phyloP scores from a whole-genome alignment of 2,329 filamentous ascomycete genomes.

The Stylonectria norvegica region DNA sequence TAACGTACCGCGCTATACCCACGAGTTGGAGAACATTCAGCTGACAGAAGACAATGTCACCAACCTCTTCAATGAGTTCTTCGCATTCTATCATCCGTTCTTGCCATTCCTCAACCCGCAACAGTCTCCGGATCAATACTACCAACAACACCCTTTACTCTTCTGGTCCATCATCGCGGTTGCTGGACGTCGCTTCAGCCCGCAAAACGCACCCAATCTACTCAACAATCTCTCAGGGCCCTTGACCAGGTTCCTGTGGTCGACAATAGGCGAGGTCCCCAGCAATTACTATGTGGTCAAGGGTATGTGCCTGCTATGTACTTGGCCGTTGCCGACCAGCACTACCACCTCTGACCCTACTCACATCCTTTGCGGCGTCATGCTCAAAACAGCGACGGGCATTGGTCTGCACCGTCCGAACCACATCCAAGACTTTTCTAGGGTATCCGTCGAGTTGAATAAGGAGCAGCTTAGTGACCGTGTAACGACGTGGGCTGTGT shows the following conservation, averaged over 20 bases:
- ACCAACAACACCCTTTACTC: constrained; percentile 72
- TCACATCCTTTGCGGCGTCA: constrained; percentile 75
- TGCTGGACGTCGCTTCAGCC: constrained; percentile 66
- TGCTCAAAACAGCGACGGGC: constrained; percentile 84
- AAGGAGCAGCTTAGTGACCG: constrained; percentile 77
- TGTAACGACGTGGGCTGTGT: constrained; percentile 78
- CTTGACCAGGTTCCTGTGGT: constrained; percentile 70
- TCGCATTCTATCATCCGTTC: constrained; percentile 72
- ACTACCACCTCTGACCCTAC: constrained; percentile 77
- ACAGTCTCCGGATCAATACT: constrained; percentile 69
- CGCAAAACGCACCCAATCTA: constrained; percentile 54
- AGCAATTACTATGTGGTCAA: constrained; percentile 80
- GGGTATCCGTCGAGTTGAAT: constrained; percentile 69
- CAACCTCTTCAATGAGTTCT: constrained; percentile 71
- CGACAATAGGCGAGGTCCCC: constrained; percentile 71
- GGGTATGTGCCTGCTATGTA: constrained; percentile 73
- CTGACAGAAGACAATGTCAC: constrained; percentile 61
- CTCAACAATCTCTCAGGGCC: constrained; percentile 66
- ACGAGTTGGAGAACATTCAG: constrained; percentile 61
- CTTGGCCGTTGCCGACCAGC: constrained; percentile 80
- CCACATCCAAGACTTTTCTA: constrained; percentile 78
- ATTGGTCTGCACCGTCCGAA: constrained; percentile 79
- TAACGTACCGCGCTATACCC: constrained; percentile 55
- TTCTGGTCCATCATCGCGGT: constrained; percentile 83
- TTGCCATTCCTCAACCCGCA: constrained; percentile 68